Evolutionary conservation across 2,329 filamentous ascomycete species (phyloP).

Genomic region (Trichoderma gracile): DNA sequence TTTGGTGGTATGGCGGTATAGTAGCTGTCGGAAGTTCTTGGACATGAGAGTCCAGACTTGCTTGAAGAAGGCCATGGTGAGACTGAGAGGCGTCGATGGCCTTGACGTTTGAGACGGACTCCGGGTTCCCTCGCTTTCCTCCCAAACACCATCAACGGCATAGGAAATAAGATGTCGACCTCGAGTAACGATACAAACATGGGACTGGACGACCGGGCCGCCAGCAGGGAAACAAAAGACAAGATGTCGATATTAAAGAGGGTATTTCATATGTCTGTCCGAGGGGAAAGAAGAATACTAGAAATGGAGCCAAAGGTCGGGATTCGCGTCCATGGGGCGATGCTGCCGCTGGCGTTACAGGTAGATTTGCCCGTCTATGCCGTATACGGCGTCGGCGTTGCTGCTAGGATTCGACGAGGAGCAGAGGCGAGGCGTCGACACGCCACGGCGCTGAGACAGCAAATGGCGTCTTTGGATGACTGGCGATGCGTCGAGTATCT

Average conservation of each 20-base stretch:
- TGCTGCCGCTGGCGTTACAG: conserved; percentile 2
- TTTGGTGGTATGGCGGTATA: conserved; percentile 54
- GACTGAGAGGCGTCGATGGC: not conserved
- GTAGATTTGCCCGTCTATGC: not conserved
- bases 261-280: not conserved
- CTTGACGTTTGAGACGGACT: not conserved
- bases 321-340: conserved; percentile 3
- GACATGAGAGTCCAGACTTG: conserved; percentile 62
- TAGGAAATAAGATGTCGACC: not conserved
- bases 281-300: not conserved
- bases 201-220: not conserved
- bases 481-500: too few relatives aligned
- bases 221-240: not conserved
- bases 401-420: not conserved
- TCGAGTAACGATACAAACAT: not conserved
- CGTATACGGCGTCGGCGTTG: not conserved
- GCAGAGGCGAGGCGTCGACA: not conserved
- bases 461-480: not conserved
- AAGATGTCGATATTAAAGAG: not conserved
- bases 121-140: not conserved
- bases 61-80: conserved; percentile 52
- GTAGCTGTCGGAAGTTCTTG: conserved; percentile 63
- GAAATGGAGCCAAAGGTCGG: not conserved
- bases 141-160: not conserved
- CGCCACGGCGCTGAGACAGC: not conserved